phyloP scores from a whole-genome alignment of 202 grass and related monocot species.

The Setaria viridis region DNA sequence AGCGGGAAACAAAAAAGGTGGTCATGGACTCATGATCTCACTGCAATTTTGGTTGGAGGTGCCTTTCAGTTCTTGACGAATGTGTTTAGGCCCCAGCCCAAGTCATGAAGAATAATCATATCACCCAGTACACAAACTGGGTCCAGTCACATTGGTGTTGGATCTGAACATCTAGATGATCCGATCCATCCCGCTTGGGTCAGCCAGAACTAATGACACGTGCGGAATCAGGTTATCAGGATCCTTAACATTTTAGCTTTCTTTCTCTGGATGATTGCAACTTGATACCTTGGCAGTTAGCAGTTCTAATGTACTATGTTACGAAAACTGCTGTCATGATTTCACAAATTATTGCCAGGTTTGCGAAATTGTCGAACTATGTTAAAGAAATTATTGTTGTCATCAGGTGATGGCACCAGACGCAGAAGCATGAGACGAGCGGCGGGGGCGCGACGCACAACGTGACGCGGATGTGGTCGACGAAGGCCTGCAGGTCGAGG shows the following conservation, averaged over 20 bases:
- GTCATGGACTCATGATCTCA: not conserved
- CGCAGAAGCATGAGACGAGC: too few relatives aligned
- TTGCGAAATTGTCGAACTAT: not conserved
- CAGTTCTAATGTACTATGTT: not conserved
- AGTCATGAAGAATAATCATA: constrained; percentile 27
- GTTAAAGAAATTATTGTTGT: not conserved
- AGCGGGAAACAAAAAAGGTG: not conserved
- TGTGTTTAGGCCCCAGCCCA: not conserved
- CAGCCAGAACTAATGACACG: constrained; percentile 12
- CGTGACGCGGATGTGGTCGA: too few relatives aligned
- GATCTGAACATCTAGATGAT: constrained; percentile 23
- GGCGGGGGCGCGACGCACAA: too few relatives aligned
- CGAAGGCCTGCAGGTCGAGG: not conserved
- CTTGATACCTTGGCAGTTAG: not conserved
- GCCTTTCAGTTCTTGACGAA: constrained; percentile 20
- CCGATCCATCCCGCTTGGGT: not conserved
- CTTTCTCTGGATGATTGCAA: constrained; percentile 7
- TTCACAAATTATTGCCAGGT: not conserved
- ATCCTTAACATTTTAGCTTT: not conserved
- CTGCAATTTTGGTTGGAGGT: constrained; percentile 8
- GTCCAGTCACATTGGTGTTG: constrained; percentile 23
- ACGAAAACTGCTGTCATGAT: not conserved
- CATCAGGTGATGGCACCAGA: too few relatives aligned
- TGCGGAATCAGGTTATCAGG: not conserved
- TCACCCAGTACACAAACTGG: not conserved